phyloP scores from a whole-genome alignment of 2,329 filamentous ascomycete species.

The Coniochaeta sp. region DNA sequence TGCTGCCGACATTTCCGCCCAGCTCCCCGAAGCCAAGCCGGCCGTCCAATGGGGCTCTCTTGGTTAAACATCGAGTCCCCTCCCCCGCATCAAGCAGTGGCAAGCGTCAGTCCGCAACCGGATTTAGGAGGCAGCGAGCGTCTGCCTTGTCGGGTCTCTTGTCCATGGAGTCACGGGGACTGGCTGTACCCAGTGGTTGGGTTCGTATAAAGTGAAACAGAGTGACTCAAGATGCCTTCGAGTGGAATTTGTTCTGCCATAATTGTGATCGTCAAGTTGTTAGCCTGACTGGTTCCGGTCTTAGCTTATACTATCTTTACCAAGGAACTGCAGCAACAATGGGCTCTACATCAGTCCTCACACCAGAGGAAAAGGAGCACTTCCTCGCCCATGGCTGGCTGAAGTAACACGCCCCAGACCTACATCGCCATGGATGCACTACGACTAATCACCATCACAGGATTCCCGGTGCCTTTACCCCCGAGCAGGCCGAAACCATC shows the following conservation, averaged over 20 bases:
- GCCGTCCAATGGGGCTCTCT: constrained; percentile 1
- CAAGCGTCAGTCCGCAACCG: neutral
- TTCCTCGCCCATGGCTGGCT: constrained; percentile 32
- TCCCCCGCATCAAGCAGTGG: constrained; percentile 1
- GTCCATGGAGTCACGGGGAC: neutral
- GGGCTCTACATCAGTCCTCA: constrained; percentile 19
- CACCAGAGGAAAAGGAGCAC: constrained; percentile 30
- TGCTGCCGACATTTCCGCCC: neutral
- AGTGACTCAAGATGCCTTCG: neutral
- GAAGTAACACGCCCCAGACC: constrained; percentile 14
- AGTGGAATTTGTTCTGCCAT: neutral
- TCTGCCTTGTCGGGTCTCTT: neutral
- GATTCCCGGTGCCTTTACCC: constrained; percentile 27
- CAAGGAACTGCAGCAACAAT: constrained; percentile 3
- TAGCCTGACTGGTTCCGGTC: neutral
- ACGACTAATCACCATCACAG: constrained; percentile 12
- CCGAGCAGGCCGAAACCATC: constrained; percentile 25
- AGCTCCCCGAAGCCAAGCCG: neutral
- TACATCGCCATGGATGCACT: neutral
- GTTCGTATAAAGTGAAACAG: neutral
- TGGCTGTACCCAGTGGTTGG: neutral
- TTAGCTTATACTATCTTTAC: neutral
- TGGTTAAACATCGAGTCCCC: constrained; percentile 1
- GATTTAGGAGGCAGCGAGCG: neutral
- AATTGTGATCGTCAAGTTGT: neutral